Evolutionary conservation across 139 green algal species (phyloP), one percentile per base, ranked within the genome.

Genomic region (Nannochloris sp.): DNA sequence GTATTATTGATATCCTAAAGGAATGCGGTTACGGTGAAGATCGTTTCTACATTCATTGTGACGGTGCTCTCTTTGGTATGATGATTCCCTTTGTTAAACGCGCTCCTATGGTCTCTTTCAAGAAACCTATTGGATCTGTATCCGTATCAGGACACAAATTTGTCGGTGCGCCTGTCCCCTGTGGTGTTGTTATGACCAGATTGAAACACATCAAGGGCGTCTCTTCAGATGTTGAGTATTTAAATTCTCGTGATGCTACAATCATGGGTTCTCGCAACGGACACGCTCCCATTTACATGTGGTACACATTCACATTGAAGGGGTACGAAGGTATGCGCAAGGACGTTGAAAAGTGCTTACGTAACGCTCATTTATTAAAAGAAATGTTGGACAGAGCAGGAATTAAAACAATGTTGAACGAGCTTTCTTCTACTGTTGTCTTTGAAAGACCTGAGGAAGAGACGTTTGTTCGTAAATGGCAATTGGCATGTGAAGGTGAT

Each of bases 231-330:
- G 84, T 97, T 36, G 92, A 97, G 77, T 97, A 97, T 81, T 83
- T 97, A 3, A 96, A 96, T 74, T 82, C 56, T 31, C 74, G 90
- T 6, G 92, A 98, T 57, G 92, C 92, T 14, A 98, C 92, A 61
- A 98, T 98, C 69, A 98, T 98, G 92, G 92, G 92, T 57, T 88
- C 70, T 29, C 80, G 92, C 57, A 98, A 98, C 68, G 92, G 92
- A 27, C 92, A 98, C 78, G 92, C 92, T 10, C 85, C 92, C 13
- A 87, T 98, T 61, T 98, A 95, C 78, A 80, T 98, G 67, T 98
- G 92, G 92, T 97, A 95, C 78, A 96, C 88, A n/a, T 75, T 97
- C 4, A 93, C 81, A 4, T 68, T 58, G 12, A 96, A 97, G 73
- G 92, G 92, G 13, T 95, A 95, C 64, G 82, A 88, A 63, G 87